Evolutionary conservation across 1,284 basidiomycete genomes (phyloP), one percentile per base, ranked within the genome.

Genomic region (Mycena sp.): DNA sequence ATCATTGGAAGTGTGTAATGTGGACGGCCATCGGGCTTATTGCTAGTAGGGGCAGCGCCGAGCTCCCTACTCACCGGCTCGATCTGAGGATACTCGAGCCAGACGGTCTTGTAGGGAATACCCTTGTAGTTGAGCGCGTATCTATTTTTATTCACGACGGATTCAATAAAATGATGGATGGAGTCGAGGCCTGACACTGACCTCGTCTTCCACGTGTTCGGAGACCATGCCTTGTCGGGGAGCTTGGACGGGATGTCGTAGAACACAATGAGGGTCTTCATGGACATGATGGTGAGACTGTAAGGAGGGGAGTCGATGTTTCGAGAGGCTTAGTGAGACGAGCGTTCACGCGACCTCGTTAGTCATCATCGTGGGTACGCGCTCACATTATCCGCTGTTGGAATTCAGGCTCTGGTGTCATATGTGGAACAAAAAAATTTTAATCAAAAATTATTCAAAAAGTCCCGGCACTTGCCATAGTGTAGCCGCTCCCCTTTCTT

Each of bases 71-170:
- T 71, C 0, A 71, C 54, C 3, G 49, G 32, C 30, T 73, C 74
- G 55, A 85, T 78, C 30, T 84, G 79, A 1, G 77, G 76, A 37
- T 75, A 76, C 58, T 81, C 78, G 30, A 83, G 46, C 76, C 76
- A 81, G 40, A 74, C 71, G 0, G 78, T 81, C 38, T 71, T 76
- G 73, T 80, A 83, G 0, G 77, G 71, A 16, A 84, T 62, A 3
- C 62, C 65, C 64, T 83, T 85, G 67, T 78, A 82, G 61, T 78
- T 78, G 17, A 85, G 35, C 19, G 71, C 68, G 56, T 77, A 82
- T 60, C 79, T 81, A 35, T 14, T 35, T 9, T 9, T 35, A 35
- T 7, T 35, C 7, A 35, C 9, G 32, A 14, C 32, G 9, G 32
- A 35, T 35, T 45, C 43, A n/a, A 35, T 35, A 9, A 14, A 35